Evolutionary conservation across 192 early-diverging fungal species (phyloP), one percentile per base, ranked within the genome.

Genomic region (Phycomyces blakesleeanus): DNA sequence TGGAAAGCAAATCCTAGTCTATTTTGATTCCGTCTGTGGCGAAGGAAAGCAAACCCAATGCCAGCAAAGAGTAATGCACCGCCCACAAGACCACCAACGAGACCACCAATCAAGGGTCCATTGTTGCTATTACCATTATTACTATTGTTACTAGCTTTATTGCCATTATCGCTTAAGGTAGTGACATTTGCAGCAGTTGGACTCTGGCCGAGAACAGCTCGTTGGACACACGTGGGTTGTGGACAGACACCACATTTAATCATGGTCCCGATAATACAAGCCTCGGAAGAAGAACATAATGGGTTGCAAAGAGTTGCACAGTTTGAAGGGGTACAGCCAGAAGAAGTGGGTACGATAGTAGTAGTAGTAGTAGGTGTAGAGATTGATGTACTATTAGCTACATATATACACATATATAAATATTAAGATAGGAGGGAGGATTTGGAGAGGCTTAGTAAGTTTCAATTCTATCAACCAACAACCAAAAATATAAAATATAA

Each of bases 171-270:
- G n/a, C n/a, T n/a, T n/a, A n/a, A n/a, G 29, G 57, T 44, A 54
- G 50, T 26, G 38, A 25, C n/a, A 6, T 56, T 53, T 14, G 57
- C 21, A 16, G 49, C 27, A 5, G 37, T 16, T 27, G 55, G 47
- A 14, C 15, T 34, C 29, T 34, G 29, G 22, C 37, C 34, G 15
- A 55, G 24, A 11, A 21, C 16, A 38, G 38, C 15, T 38, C 21
- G 40, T 24, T 7, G n/a, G 20, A 69, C 56, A 58, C 68, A 69
- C 20, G 54, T 62, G 26, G 41, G 24, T 14, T 2, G 50, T 14
- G 68, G 68, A 40, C 68, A 69, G 22, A 63, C 61, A 22, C 61
- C 61, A 59, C 68, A 69, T 20, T 63, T 20, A 18, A 34, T 40
- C 68, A 69, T 69, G 10, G 55, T 64, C 11, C 25, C 25, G 2